Evolutionary conservation across 208 protist species (phyloP).

Genomic region (Trichomonas tenax): DNA sequence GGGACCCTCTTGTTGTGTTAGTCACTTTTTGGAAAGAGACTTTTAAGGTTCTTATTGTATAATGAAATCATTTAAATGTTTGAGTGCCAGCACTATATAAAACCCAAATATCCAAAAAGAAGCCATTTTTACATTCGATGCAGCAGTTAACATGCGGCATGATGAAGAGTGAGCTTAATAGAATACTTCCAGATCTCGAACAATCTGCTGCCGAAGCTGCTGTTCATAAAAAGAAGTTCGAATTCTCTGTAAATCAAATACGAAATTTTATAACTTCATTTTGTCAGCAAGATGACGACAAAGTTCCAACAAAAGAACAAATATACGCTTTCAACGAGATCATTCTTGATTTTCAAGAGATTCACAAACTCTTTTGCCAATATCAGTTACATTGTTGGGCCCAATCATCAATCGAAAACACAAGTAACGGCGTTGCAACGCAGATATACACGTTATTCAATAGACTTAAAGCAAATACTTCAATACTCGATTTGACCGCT

Average conservation of each 20-base stretch:
- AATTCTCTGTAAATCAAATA: neutral
- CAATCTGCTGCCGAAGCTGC: neutral
- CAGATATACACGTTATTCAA: neutral
- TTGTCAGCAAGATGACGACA: no score
- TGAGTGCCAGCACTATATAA: no score
- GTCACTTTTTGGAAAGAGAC: no score
- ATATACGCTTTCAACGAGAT: neutral
- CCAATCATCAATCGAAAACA: neutral
- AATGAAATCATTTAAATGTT: no score
- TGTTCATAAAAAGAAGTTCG: neutral
- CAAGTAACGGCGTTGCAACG: neutral
- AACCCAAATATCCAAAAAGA: no score
- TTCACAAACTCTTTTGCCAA: neutral
- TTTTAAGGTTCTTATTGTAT: no score
- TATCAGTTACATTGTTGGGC: neutral
- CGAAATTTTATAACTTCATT: neutral
- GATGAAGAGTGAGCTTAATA: neutral
- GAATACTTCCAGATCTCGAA: neutral
- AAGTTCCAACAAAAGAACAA: neutral
- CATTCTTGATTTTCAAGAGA: no score
- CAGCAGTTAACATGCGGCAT: no score
- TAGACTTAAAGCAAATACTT: no score
- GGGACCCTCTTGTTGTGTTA: no score
- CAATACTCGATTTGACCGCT: neutral
- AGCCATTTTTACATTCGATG: no score